Evolutionary conservation across 2,329 filamentous ascomycete species (phyloP).

Genomic region (Alternaria dauci): DNA sequence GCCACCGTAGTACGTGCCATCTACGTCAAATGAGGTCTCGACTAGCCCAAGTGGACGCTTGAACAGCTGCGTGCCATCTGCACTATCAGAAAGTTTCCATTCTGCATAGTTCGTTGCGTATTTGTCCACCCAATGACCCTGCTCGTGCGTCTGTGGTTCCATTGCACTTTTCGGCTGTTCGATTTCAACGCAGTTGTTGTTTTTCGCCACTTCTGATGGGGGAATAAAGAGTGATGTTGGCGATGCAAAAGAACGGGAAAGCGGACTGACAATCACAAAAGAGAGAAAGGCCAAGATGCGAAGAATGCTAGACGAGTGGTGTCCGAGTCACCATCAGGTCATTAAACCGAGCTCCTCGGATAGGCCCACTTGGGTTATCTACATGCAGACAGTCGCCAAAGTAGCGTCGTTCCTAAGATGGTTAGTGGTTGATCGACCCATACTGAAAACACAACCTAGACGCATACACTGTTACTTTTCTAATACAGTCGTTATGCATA

Average conservation of each 20-base stretch:
- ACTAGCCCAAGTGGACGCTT: conserved; percentile 54
- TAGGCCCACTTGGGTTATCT: background rate
- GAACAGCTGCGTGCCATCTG: conserved; percentile 33
- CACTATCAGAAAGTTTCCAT: conserved; percentile 40
- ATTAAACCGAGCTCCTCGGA: background rate
- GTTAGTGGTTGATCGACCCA: background rate
- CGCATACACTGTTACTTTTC: background rate
- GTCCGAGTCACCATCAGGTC: background rate
- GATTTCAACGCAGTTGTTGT: background rate
- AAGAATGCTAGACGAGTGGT: background rate
- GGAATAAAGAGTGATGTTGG: background rate
- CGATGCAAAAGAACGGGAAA: background rate
- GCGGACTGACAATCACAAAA: background rate
- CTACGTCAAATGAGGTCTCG: conserved; percentile 56
- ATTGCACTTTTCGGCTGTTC: background rate
- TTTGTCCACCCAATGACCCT: conserved; percentile 50
- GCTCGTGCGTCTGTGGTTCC: conserved; percentile 4
- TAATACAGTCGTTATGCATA: background rate
- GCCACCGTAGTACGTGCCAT: conserved; percentile 56
- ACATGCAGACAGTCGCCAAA: background rate
- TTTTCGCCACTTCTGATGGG: background rate
- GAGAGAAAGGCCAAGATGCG: background rate
- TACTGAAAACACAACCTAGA: background rate
- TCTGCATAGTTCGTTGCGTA: conserved; percentile 52
- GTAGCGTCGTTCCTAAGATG: conserved; percentile 9